A percentile compares a stretch with the other conserved stretches of the same genome.
Conservation (phyloP, 2,329 filamentous ascomycete species). For the Clathrospora elynae region DNA sequence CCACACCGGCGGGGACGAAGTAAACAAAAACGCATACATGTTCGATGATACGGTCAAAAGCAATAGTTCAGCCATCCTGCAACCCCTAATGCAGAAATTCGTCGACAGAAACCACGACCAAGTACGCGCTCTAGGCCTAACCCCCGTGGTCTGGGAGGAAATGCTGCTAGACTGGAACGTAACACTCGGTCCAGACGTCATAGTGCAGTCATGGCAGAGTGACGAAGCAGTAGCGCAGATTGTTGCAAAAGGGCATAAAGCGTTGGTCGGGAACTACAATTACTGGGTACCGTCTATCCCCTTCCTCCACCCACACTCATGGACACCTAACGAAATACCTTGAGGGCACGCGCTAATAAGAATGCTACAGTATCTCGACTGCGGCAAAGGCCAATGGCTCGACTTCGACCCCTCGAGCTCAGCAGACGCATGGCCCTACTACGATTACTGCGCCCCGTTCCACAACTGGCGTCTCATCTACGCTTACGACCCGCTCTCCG, state of each 20-base stretch:
- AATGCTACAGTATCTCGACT: slow-evolving; percentile 72
- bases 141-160: slow-evolving; percentile 86
- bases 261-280: slow-evolving; percentile 76
- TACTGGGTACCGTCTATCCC: slow-evolving; percentile 65
- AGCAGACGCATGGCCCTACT: slow-evolving; percentile 67
- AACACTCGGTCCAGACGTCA: slow-evolving; percentile 69
- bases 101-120: slow-evolving; percentile 71
- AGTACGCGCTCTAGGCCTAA: slow-evolving; percentile 67
- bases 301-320: neutral
- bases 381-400: slow-evolving; percentile 79
- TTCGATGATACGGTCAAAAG: slow-evolving; percentile 72
- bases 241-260: slow-evolving; percentile 68
- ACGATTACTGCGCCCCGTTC: slow-evolving; percentile 78
- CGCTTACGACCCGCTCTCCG: slow-evolving; percentile 73
- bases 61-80: slow-evolving; percentile 67
- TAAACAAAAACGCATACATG: slow-evolving; percentile 75
- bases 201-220: slow-evolving; percentile 80
- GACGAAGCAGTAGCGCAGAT: slow-evolving; percentile 65
- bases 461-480: slow-evolving; percentile 86
- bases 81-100: slow-evolving; percentile 78
- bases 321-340: neutral
- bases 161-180: slow-evolving; percentile 80
- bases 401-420: slow-evolving; percentile 66
- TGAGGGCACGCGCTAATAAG: neutral
- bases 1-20: slow-evolving; percentile 87